phyloP scores from a whole-genome alignment of 2,329 filamentous ascomycete species.

The Xylaria arbuscula region DNA sequence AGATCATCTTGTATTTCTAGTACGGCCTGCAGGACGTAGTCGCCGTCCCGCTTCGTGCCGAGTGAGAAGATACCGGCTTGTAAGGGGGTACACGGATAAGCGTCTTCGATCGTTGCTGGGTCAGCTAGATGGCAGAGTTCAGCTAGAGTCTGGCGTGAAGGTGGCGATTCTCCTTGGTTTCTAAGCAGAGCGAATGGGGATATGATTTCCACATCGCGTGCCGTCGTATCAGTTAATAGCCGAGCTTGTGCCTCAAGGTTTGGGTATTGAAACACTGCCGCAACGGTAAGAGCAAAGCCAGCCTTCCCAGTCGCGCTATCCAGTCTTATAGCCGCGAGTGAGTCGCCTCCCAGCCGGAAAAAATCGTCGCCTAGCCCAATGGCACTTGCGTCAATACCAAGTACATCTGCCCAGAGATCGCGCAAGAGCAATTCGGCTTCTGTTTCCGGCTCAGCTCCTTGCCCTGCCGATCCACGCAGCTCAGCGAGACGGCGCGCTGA shows the following conservation, averaged over 20 bases:
- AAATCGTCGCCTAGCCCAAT: not conserved
- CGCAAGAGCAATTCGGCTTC: not conserved
- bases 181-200: not conserved
- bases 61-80: conserved; percentile 10
- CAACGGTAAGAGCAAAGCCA: conserved; percentile 2
- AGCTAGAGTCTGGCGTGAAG: not conserved
- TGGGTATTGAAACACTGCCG: not conserved
- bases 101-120: not conserved
- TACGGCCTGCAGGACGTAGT: conserved; percentile 9
- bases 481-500: conserved; percentile 1
- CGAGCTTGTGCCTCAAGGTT: conserved; percentile 5
- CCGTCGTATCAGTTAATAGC: not conserved
- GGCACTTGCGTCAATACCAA: not conserved
- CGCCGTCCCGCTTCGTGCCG: conserved; percentile 3
- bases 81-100: not conserved
- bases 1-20: not conserved
- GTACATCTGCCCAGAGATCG: conserved; percentile 6
- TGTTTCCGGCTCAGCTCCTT: not conserved
- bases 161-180: not conserved
- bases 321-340: conserved; percentile 7
- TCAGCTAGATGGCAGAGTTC: not conserved
- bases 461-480: not conserved
- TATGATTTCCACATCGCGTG: not conserved
- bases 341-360: conserved; percentile 11
- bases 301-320: not conserved